Evolutionary conservation across 2,329 filamentous ascomycete genomes (phyloP).

Genomic region (Davidsoniella virescens): DNA sequence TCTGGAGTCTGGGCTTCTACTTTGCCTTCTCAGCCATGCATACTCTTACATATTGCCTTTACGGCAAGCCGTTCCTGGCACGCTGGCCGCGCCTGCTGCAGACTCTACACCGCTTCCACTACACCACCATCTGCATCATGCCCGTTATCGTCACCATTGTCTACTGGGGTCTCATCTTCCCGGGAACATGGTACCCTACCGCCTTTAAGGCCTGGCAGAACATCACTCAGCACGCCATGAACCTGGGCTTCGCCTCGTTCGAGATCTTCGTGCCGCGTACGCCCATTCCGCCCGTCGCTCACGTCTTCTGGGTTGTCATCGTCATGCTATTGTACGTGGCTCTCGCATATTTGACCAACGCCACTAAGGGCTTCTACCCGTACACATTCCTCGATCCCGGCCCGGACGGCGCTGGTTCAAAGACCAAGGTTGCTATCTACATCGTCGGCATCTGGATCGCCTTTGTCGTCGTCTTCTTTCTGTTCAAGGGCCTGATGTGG

Average conservation of each 20-base stretch:
- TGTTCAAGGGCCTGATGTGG: constrained; percentile 35
- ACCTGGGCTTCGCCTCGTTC: constrained; percentile 56
- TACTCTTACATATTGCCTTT: constrained; percentile 47
- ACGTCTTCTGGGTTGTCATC: constrained; percentile 52
- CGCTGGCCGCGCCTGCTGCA: constrained; percentile 45
- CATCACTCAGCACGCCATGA: constrained; percentile 59
- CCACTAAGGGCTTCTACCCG: constrained; percentile 55
- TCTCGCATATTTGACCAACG: constrained; percentile 57
- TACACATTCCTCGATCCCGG: constrained; percentile 61
- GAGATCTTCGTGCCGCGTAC: constrained; percentile 57
- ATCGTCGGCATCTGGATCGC: constrained; percentile 41
- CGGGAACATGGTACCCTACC: constrained; percentile 31
- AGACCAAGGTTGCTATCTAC: constrained; percentile 42
- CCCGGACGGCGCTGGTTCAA: constrained; percentile 28
- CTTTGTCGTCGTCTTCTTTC: constrained; percentile 34
- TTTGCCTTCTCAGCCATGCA: constrained; percentile 51
- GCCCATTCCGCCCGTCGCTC: constrained; percentile 39
- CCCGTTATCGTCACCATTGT: constrained; percentile 56
- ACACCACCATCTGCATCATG: constrained; percentile 44
- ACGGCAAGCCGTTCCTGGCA: constrained; percentile 38
- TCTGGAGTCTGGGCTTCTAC: constrained; percentile 74
- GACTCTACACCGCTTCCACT: constrained; percentile 47
- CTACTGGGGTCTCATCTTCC: constrained; percentile 50
- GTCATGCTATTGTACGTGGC: constrained; percentile 56
- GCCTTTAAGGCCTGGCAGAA: constrained; percentile 46